Evolutionary conservation across 2,329 filamentous ascomycete species (phyloP).

Genomic region (Fusarium sp.): DNA sequence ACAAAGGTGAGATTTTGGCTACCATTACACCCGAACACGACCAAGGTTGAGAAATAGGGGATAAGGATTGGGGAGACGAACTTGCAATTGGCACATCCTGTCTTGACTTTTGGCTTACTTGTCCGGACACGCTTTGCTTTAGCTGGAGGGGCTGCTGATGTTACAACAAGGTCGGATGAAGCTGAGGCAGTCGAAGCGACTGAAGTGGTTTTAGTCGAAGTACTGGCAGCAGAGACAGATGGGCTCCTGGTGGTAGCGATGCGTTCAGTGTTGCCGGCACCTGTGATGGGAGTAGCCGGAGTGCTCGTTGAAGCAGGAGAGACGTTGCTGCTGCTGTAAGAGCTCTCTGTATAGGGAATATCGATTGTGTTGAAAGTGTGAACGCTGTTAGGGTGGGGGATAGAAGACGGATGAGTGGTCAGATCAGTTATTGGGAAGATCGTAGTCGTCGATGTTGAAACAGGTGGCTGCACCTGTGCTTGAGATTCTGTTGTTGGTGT

Average conservation of each 20-base stretch:
- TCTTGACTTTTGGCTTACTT: constrained; percentile 71
- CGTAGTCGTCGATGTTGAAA: background rate
- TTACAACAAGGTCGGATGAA: constrained; percentile 3
- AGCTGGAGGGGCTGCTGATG: constrained; percentile 4
- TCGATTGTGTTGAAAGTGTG: constrained; percentile 19
- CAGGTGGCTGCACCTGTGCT: background rate
- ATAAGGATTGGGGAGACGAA: constrained; percentile 52
- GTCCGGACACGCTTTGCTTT: constrained; percentile 57
- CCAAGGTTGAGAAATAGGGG: background rate
- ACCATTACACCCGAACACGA: constrained; percentile 8
- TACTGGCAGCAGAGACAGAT: constrained; percentile 2
- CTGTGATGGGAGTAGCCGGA: constrained; percentile 21
- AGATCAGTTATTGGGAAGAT: constrained; percentile 6
- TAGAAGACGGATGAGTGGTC: constrained; percentile 11
- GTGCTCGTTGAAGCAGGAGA: constrained; percentile 30
- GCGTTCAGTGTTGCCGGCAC: background rate
- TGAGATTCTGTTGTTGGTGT: background rate
- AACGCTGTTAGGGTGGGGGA: background rate
- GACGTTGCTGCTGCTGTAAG: constrained; percentile 31
- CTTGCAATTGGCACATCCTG: constrained; percentile 75
- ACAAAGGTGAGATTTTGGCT: constrained; percentile 33
- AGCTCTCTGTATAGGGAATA: constrained; percentile 20
- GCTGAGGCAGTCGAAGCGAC: background rate
- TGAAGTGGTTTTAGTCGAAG: constrained; percentile 1
- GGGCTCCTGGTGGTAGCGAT: constrained; percentile 3